These are phyloP conservation scores for Colletotrichum liaoningense DNA, from an alignment of 2,329 filamentous ascomycete genomes.

Conservation along the genomic window DNA sequence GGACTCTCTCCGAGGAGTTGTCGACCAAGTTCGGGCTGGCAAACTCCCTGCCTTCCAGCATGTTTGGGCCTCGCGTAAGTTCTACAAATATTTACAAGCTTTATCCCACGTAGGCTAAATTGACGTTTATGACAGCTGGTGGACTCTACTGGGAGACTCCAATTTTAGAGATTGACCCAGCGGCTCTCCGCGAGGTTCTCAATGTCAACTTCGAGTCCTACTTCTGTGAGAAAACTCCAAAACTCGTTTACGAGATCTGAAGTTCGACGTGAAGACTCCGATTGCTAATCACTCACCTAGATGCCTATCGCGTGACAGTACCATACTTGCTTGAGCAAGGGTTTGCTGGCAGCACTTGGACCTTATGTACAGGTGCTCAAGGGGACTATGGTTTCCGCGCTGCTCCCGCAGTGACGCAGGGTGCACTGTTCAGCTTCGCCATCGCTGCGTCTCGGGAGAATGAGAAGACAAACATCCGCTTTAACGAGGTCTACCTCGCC, in stretches of 20 bases:
- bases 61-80: constrained; percentile 46
- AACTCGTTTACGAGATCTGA: too few relatives aligned
- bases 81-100: too few relatives aligned
- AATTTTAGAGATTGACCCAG: constrained; percentile 39
- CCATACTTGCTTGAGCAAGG: constrained; percentile 44
- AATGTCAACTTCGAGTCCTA: constrained; percentile 43
- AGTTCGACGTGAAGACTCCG: too few relatives aligned
- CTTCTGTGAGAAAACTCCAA: constrained; percentile 41
- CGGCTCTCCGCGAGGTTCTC: constrained; percentile 39
- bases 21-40: constrained; percentile 48
- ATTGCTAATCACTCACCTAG: constrained; percentile 30
- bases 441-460: constrained; percentile 44
- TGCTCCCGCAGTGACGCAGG: constrained; percentile 46
- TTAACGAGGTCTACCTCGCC: constrained; percentile 52
- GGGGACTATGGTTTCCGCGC: constrained; percentile 41
- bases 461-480: constrained; percentile 47
- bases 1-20: constrained; percentile 44
- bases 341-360: constrained; percentile 43
- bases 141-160: constrained; percentile 39
- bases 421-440: constrained; percentile 49
- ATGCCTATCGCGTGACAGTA: constrained; percentile 46
- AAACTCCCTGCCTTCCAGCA: constrained; percentile 51
- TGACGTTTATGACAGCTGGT: constrained; percentile 39
- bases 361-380: constrained; percentile 45
- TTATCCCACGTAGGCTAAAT: neutral